Evolutionary conservation across 2,329 filamentous ascomycete species (phyloP).

Genomic region (Arthrobotrys musiformis): DNA sequence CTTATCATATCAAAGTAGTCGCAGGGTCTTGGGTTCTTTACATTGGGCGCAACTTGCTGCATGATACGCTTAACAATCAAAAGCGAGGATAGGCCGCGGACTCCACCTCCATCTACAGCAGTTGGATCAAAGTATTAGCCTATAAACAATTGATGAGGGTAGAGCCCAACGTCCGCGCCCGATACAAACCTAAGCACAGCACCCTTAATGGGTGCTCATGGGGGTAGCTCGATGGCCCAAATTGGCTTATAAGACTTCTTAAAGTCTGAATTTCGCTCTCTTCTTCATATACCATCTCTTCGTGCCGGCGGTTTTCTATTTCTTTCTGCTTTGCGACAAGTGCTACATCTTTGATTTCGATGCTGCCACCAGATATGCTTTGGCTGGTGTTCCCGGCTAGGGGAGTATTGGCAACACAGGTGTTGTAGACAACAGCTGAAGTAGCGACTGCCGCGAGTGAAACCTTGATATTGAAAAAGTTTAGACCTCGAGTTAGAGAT

Average conservation of each 20-base stretch:
- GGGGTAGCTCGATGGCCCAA: background rate
- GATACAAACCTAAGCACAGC: background rate
- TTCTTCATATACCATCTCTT: constrained; percentile 3
- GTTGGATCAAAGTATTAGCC: background rate
- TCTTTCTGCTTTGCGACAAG: background rate
- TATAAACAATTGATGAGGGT: too few species aligned
- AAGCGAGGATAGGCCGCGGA: background rate
- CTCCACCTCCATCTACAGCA: background rate
- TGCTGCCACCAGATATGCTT: background rate
- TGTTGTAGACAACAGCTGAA: background rate
- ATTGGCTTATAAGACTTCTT: background rate
- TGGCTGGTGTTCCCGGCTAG: background rate
- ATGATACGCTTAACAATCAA: background rate
- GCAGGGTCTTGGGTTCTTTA: constrained; percentile 59
- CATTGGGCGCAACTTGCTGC: background rate
- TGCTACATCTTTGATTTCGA: background rate
- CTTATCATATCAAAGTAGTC: constrained; percentile 62
- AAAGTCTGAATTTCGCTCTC: constrained; percentile 7
- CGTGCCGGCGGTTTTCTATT: background rate
- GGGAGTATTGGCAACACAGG: background rate
- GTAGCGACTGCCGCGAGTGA: background rate
- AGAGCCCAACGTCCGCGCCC: background rate
- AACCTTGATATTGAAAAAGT: background rate
- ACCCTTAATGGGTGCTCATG: constrained; percentile 2
- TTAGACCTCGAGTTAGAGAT: background rate